Evolutionary conservation across 805 yeast genomes (phyloP).

Genomic region (Wickerhamomyces alni): DNA sequence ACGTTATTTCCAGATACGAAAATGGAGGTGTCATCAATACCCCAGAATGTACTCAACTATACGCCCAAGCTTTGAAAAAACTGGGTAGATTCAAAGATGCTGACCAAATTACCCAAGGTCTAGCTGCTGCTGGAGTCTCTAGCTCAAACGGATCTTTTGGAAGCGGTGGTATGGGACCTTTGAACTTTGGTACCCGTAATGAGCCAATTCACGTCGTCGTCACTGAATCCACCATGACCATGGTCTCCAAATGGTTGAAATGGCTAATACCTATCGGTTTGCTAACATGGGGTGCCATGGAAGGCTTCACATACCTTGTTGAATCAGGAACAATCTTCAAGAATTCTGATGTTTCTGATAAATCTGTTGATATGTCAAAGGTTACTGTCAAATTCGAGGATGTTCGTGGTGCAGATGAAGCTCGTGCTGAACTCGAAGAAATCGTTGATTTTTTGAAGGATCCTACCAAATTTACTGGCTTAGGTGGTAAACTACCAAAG

Average conservation of each 20-base stretch:
- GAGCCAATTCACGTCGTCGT: slow-evolving; percentile 95
- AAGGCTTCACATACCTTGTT: slow-evolving; percentile 68
- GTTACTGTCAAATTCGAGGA: slow-evolving; percentile 86
- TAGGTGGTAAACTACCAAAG: slow-evolving; percentile 96
- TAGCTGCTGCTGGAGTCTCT: slow-evolving; percentile 30
- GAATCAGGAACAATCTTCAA: slow-evolving; percentile 83
- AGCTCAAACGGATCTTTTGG: not conserved
- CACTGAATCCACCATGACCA: slow-evolving; percentile 74
- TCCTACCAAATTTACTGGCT: slow-evolving; percentile 91
- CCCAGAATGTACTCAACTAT: slow-evolving; percentile 70
- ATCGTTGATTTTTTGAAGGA: slow-evolving; percentile 96
- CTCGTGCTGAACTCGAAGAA: slow-evolving; percentile 94
- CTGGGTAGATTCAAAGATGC: slow-evolving; percentile 78
- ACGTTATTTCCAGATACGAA: slow-evolving; percentile 91
- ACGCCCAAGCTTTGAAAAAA: slow-evolving; percentile 73
- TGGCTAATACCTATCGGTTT: slow-evolving; percentile 82
- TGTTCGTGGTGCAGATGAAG: slow-evolving; percentile 98
- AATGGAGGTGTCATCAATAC: slow-evolving; percentile 88
- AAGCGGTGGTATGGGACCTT: slow-evolving; percentile 17
- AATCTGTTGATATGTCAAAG: slow-evolving; percentile 72
- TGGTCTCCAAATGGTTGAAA: slow-evolving; percentile 80
- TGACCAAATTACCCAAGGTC: slow-evolving; percentile 49
- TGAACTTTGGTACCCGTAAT: slow-evolving; percentile 50
- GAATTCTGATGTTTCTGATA: slow-evolving; percentile 64
- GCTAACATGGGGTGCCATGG: slow-evolving; percentile 73